These are phyloP conservation scores for Toxoplasma gondii DNA, from an alignment of 169 alveolate species.

Conservation along the genomic window DNA sequence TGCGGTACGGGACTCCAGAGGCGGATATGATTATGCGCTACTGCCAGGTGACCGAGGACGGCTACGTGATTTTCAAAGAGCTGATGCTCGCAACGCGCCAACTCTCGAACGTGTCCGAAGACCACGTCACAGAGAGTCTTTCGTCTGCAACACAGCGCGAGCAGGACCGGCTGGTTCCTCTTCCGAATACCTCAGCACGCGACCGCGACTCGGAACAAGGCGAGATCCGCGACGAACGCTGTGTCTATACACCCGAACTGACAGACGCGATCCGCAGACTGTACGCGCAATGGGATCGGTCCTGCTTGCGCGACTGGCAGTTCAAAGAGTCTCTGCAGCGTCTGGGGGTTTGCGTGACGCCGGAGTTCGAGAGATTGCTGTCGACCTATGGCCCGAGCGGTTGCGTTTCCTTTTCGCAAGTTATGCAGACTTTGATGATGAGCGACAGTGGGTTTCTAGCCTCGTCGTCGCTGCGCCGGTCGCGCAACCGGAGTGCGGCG, in stretches of 20 bases:
- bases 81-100: conserved; percentile 31
- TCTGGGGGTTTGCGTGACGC: neutral
- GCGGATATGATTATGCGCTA: conserved; percentile 58
- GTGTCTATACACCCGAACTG: conserved; percentile 39
- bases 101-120: neutral
- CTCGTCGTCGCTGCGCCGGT: conserved; percentile 85
- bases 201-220: neutral
- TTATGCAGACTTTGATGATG: conserved; percentile 64
- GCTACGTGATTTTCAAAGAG: conserved; percentile 48
- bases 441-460: conserved; percentile 76
- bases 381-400: conserved; percentile 58
- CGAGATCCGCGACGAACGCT: neutral
- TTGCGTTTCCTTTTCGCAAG: conserved; percentile 55
- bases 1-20: conserved; percentile 45
- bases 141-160: neutral
- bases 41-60: conserved; percentile 56
- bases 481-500: conserved; percentile 79
- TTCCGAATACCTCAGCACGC: neutral
- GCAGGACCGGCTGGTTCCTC: conserved; percentile 3
- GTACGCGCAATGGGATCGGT: conserved; percentile 62
- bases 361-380: conserved; percentile 46
- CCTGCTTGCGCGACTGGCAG: conserved; percentile 49
- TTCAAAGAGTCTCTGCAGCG: conserved; percentile 22
- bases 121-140: conserved; percentile 23
- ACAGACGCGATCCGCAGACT: conserved; percentile 44